These are phyloP conservation scores for Pleurotus ostreatus DNA, from an alignment of 768 basidiomycete species.

Conservation along the genomic window DNA sequence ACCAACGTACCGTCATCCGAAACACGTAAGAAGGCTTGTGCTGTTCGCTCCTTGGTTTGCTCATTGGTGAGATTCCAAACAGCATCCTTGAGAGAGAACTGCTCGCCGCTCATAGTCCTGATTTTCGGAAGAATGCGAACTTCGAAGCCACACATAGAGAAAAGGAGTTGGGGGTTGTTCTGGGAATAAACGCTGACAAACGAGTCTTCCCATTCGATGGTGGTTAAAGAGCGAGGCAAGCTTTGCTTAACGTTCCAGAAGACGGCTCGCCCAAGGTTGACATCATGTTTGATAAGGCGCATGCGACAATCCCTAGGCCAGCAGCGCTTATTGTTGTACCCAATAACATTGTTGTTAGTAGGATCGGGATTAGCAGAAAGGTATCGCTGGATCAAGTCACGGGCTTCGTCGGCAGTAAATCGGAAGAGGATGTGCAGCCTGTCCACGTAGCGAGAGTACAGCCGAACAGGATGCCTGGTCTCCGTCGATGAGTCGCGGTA, in stretches of 20 bases:
- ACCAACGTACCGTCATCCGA: slow-evolving; percentile 75
- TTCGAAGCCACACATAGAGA: slow-evolving; percentile 99
- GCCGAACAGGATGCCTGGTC: slow-evolving; percentile 94
- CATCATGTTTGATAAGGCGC: slow-evolving; percentile 98
- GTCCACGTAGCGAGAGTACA: slow-evolving; percentile 97
- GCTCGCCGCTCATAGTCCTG: slow-evolving; percentile 91
- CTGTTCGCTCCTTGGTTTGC: slow-evolving; percentile 95
- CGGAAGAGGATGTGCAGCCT: slow-evolving; percentile 94
- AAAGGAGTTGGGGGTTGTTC: slow-evolving; percentile 95
- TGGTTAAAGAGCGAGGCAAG: slow-evolving; percentile 90
- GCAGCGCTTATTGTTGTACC: slow-evolving; percentile 98
- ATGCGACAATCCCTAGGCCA: slow-evolving; percentile 99
- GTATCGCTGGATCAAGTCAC: slow-evolving; percentile 97
- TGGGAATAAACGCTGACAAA: slow-evolving; percentile 96
- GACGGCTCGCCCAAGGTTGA: slow-evolving; percentile 95
- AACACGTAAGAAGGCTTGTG: slow-evolving; percentile 96
- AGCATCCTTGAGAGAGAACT: slow-evolving; percentile 94
- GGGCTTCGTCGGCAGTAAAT: slow-evolving; percentile 94
- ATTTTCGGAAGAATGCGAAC: slow-evolving; percentile 96
- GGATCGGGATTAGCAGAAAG: slow-evolving; percentile 97
- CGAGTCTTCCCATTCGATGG: slow-evolving; percentile 99
- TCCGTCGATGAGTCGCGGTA: slow-evolving; percentile 94
- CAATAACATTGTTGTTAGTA: slow-evolving; percentile 98
- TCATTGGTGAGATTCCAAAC: slow-evolving; percentile 98
- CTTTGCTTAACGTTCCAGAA: slow-evolving; percentile 99